Evolutionary conservation across 148 eudicot genomes (phyloP).

Genomic region (Rhododendron kiyosumense): DNA sequence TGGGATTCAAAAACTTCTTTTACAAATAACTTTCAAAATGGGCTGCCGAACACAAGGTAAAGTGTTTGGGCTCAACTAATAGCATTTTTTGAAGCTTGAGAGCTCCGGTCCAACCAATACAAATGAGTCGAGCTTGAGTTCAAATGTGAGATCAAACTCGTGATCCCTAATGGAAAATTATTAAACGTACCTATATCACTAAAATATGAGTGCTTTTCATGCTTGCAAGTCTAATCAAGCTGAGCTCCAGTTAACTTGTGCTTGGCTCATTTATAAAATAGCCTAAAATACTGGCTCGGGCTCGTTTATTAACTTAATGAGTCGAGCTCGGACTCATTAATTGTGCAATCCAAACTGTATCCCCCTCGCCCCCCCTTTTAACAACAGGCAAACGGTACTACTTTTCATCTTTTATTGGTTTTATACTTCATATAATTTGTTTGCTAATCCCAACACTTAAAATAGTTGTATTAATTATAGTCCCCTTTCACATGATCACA

Average conservation of each 20-base stretch:
- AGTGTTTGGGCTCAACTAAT: too few species aligned
- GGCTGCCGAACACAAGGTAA: too few species aligned
- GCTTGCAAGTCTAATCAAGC: neutral
- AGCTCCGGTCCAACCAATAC: neutral
- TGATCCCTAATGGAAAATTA: neutral
- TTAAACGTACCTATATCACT: too few species aligned
- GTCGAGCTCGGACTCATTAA: neutral
- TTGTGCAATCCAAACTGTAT: too few species aligned
- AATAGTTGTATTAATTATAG: neutral
- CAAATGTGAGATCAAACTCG: neutral
- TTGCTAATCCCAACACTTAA: neutral
- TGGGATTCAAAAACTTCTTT: too few species aligned
- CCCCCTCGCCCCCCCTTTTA: fast-evolving
- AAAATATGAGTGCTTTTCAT: neutral
- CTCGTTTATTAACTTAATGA: too few species aligned
- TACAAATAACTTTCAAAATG: too few species aligned
- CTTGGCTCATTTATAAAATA: neutral
- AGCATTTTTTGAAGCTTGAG: neutral
- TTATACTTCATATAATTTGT: neutral
- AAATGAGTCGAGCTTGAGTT: neutral
- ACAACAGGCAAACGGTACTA: neutral
- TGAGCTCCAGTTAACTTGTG: neutral
- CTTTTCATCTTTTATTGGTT: neutral
- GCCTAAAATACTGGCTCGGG: too few species aligned
- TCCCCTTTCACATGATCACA: neutral